Conservation (phyloP, 2,329 filamentous ascomycete species). For the Zymoseptoria ardabiliae region DNA sequence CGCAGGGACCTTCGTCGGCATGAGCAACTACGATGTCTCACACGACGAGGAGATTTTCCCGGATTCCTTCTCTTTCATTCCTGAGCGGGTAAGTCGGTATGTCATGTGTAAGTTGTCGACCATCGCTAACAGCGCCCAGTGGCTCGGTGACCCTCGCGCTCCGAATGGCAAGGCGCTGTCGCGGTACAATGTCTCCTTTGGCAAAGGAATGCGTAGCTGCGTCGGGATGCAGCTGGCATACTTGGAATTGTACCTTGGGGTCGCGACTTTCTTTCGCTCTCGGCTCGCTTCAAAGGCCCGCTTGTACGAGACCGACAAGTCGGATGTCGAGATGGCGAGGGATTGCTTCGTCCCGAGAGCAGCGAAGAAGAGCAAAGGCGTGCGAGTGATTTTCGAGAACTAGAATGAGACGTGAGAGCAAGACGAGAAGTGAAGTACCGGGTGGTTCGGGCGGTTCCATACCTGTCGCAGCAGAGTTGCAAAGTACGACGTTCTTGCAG, state of each 20-base stretch:
- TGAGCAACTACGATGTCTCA: constrained; percentile 11
- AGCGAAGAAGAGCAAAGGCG: background rate
- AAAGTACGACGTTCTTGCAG: background rate
- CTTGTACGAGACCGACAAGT: constrained; percentile 1
- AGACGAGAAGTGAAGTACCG: background rate
- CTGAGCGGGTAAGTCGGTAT: constrained; percentile 5
- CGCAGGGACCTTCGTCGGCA: constrained; percentile 7
- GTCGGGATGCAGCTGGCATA: constrained; percentile 10
- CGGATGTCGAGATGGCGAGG: constrained; percentile 3
- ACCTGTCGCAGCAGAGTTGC: background rate
- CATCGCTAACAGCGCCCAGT: background rate
- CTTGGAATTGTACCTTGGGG: constrained; percentile 6
- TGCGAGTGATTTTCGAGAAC: background rate
- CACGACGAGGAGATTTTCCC: constrained; percentile 13
- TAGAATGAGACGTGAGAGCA: background rate
- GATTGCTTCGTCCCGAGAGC: background rate
- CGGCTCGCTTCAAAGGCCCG: constrained; percentile 1
- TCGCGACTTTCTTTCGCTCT: constrained; percentile 8
- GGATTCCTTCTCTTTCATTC: constrained; percentile 6
- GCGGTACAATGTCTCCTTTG: constrained; percentile 7
- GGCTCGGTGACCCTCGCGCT: constrained; percentile 7
- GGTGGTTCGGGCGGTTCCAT: background rate
- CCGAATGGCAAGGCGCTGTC: constrained; percentile 8
- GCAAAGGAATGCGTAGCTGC: constrained; percentile 9
- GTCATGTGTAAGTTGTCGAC: background rate